A percentile compares a stretch with the other conserved stretches of the same genome.
These are phyloP conservation scores for Eucalyptus albens DNA, from an alignment of 345 rosid genomes.

Conservation along the genomic window DNA sequence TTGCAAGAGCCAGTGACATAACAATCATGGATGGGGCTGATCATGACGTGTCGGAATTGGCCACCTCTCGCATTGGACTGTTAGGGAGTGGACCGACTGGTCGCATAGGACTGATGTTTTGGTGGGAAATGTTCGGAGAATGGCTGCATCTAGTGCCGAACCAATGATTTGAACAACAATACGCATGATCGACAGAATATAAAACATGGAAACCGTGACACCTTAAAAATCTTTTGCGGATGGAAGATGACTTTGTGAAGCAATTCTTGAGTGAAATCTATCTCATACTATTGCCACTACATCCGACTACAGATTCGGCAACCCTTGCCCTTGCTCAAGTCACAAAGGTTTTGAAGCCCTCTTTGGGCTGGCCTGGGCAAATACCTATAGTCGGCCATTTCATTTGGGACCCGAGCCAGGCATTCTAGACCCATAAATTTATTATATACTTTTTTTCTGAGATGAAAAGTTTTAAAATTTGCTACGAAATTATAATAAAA, in stretches of 20 bases:
- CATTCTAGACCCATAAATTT: accelerated
- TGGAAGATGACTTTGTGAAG: neutral
- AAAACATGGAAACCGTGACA: accelerated
- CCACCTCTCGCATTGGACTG: neutral
- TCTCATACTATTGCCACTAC: neutral
- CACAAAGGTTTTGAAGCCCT: accelerated
- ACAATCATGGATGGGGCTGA: neutral
- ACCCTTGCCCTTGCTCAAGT: neutral
- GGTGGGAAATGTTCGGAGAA: neutral
- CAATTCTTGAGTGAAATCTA: accelerated
- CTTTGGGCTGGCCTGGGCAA: neutral
- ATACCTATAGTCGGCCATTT: neutral
- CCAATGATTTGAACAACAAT: neutral
- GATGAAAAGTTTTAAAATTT: accelerated
- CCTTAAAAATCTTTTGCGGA: neutral
- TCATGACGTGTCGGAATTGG: neutral
- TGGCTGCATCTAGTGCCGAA: neutral
- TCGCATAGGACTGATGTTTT: neutral
- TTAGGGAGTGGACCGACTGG: neutral
- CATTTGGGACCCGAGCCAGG: accelerated
- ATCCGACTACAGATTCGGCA: accelerated
- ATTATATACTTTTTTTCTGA: neutral
- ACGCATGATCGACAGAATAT: accelerated
- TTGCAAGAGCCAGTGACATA: neutral
- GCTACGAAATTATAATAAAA: accelerated